A percentile compares a stretch with the other conserved stretches of the same genome.
phyloP scores from a whole-genome alignment of 1,139 yeast genomes.

The Taiozyma onychis region DNA sequence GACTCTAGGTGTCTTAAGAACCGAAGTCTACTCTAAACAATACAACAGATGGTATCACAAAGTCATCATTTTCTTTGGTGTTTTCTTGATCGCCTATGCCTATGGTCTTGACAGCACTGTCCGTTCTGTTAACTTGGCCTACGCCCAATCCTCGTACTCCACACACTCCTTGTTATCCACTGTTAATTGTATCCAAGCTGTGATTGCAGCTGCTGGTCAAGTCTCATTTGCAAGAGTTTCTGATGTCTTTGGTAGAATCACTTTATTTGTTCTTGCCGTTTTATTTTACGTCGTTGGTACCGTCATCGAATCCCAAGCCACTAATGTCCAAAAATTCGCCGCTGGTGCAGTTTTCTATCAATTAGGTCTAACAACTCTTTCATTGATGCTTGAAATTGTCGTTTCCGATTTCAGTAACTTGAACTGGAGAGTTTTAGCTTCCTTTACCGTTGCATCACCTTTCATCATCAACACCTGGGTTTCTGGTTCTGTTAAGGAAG shows the following conservation, averaged over 20 bases:
- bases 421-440: conserved; percentile 58
- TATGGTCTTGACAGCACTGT: conserved; percentile 56
- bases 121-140: conserved; percentile 41
- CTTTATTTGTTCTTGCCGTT: conserved; percentile 45
- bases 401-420: conserved; percentile 60
- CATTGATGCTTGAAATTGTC: conserved; percentile 48
- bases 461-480: conserved; percentile 71
- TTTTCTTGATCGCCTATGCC: conserved; percentile 44
- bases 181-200: conserved; percentile 53
- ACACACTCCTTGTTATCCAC: conserved; percentile 56
- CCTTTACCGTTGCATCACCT: conserved; percentile 61
- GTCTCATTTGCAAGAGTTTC: conserved; percentile 61
- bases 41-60: conserved; percentile 2
- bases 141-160: conserved; percentile 50
- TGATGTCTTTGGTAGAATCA: conserved; percentile 62
- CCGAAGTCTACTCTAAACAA: conserved; percentile 6
- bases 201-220: conserved; percentile 68
- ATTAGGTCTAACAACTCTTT: conserved; percentile 61
- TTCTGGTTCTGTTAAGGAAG: conserved; percentile 47
- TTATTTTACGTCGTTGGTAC: conserved; percentile 62
- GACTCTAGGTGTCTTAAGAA: conserved; percentile 9
- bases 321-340: conserved; percentile 52
- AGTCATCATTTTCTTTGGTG: conserved; percentile 1
- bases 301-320: conserved; percentile 57
- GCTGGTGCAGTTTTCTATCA: conserved; percentile 68